Percentiles rank a stretch among this genome's conserved stretches.
phyloP scores from a whole-genome alignment of 805 yeast species.

The Kurtzmaniella cleridarum region DNA sequence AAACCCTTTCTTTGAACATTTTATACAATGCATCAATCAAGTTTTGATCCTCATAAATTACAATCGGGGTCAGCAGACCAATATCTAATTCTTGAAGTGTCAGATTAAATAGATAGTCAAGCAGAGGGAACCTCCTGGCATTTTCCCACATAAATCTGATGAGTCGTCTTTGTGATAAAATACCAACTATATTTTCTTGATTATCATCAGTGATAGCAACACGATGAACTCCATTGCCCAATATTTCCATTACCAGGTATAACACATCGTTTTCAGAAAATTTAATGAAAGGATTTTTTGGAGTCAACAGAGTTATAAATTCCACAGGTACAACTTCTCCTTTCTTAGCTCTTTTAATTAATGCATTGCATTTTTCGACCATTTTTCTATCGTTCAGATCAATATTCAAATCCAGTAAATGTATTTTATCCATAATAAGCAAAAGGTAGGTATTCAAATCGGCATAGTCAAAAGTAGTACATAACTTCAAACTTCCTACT shows the following conservation, averaged over 20 bases:
- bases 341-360: conserved; percentile 60
- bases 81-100: conserved; percentile 69
- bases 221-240: conserved; percentile 95
- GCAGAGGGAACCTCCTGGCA: conserved; percentile 75
- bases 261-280: conserved; percentile 64
- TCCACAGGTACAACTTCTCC: conserved; percentile 92
- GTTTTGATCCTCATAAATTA: conserved; percentile 81
- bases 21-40: conserved; percentile 80
- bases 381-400: conserved; percentile 21
- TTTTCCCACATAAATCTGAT: conserved; percentile 87
- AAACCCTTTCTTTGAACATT: conserved; percentile 80
- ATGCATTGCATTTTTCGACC: conserved; percentile 35
- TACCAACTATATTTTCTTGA: conserved; percentile 59
- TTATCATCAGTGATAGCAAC: conserved; percentile 67
- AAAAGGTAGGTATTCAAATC: conserved; percentile 84
- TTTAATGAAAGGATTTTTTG: conserved; percentile 83
- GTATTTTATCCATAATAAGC: conserved; percentile 71
- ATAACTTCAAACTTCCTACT: conserved; percentile 50
- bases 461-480: conserved; percentile 85
- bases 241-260: conserved; percentile 70
- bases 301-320: conserved; percentile 77
- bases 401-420: conserved; percentile 28
- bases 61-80: conserved; percentile 66
- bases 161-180: conserved; percentile 85
- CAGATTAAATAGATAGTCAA: conserved; percentile 69